Conservation (phyloP, 306 rosid genomes). For the Boehmeria nivea region DNA sequence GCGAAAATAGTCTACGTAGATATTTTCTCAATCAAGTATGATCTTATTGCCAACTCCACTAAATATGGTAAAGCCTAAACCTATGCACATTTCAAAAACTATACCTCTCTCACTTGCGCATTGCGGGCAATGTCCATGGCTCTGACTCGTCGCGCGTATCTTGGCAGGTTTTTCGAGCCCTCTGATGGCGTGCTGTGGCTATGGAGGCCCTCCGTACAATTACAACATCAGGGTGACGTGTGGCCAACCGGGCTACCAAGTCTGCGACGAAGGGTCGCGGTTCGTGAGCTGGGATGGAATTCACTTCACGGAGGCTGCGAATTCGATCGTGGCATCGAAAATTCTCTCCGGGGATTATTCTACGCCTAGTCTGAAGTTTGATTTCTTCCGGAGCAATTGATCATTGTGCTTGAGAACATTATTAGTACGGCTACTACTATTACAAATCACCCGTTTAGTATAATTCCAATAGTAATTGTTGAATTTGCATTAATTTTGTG, state of each 20-base stretch:
- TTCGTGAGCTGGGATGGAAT: conserved; percentile 78
- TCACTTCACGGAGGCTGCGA: conserved; percentile 79
- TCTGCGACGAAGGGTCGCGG: conserved; percentile 52
- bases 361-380: conserved; percentile 53
- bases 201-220: conserved; percentile 90
- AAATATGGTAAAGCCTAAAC: conserved; percentile 46
- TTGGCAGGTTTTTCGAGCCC: conserved; percentile 65
- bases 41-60: conserved; percentile 64
- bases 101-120: background rate
- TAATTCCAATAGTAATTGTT: too few relatives aligned
- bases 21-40: conserved; percentile 63
- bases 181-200: conserved; percentile 81
- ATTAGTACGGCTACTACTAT: too few relatives aligned
- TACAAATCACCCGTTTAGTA: background rate
- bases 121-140: too few relatives aligned
- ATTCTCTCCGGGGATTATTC: conserved; percentile 60
- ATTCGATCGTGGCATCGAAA: conserved; percentile 47
- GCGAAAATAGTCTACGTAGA: conserved; percentile 70
- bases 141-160: too few relatives aligned
- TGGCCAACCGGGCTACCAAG: conserved; percentile 69
- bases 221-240: conserved; percentile 58
- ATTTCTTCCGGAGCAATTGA: conserved; percentile 62
- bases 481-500: too few relatives aligned
- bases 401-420: too few relatives aligned
- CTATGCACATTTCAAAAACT: background rate